Evolutionary conservation across 2,329 filamentous ascomycete genomes (phyloP).

Genomic region (Metarhizium rileyi): DNA sequence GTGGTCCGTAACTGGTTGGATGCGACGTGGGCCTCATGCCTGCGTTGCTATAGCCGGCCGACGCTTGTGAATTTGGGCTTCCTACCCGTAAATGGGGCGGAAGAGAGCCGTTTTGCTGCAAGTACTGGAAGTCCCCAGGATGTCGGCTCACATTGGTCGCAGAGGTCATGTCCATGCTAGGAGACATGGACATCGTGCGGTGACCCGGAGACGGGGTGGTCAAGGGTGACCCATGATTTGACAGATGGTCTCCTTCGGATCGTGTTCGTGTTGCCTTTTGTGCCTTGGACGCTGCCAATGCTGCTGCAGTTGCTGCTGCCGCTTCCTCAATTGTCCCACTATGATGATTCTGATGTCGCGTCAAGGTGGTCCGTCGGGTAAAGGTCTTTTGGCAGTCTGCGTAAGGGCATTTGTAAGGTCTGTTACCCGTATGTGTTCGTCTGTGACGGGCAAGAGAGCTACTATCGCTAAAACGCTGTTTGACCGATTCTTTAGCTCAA

Average conservation of each 20-base stretch:
- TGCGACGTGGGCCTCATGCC: conserved; percentile 71
- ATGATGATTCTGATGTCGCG: conserved; percentile 91
- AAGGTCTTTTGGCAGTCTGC: conserved; percentile 98
- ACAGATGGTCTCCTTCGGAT: conserved; percentile 63
- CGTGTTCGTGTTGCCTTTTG: conserved; percentile 37
- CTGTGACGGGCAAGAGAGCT: conserved; percentile 89
- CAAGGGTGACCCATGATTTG: conserved; percentile 62
- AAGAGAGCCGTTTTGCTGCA: conserved; percentile 63
- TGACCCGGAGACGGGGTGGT: conserved; percentile 80
- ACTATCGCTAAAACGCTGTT: conserved; percentile 87
- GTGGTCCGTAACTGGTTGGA: conserved; percentile 71
- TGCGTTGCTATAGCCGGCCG: conserved; percentile 38
- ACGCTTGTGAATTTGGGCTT: conserved; percentile 60
- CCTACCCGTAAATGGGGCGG: conserved; percentile 73
- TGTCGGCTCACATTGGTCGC: conserved; percentile 59
- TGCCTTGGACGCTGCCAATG: conserved; percentile 50
- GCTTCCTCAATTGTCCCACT: conserved; percentile 92
- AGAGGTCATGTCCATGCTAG: conserved; percentile 62
- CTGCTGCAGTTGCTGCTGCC: conserved; percentile 78
- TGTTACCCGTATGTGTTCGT: conserved; percentile 88
- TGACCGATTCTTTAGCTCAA: neutral
- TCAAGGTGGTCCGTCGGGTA: conserved; percentile 87
- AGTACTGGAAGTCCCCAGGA: conserved; percentile 57
- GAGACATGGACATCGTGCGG: conserved; percentile 69
- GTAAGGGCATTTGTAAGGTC: conserved; percentile 95